Percentiles rank a stretch among this genome's conserved stretches.
phyloP scores from a whole-genome alignment of 257 asterid species.

The Solanum medicagineum region DNA sequence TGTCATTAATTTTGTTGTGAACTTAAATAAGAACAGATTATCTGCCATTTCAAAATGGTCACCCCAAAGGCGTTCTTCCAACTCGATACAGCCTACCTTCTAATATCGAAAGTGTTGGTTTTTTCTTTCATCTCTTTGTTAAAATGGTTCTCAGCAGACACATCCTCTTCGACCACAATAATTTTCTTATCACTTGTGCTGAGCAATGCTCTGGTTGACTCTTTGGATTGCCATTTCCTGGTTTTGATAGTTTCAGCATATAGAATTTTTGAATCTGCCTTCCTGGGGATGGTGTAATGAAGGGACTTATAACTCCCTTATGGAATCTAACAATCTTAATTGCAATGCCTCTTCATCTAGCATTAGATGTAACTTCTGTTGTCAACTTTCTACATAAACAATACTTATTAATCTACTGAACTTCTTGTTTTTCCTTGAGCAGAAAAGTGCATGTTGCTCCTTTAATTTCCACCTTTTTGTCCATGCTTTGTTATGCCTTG shows the following conservation, averaged over 20 bases:
- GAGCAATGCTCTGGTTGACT: not conserved
- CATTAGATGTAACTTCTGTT: not conserved
- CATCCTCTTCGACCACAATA: not conserved
- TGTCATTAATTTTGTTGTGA: not conserved
- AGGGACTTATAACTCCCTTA: not conserved
- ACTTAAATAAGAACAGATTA: not conserved
- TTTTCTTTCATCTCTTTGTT: not conserved
- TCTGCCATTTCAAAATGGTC: not conserved
- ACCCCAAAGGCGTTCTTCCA: not conserved
- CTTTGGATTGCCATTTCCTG: not conserved
- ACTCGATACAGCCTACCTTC: not conserved
- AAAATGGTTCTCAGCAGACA: not conserved
- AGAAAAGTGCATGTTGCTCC: not conserved
- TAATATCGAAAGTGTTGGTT: not conserved
- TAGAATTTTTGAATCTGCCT: not conserved
- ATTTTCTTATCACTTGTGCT: not conserved
- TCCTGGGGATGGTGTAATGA: not conserved
- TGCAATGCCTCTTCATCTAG: not conserved
- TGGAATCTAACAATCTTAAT: not conserved
- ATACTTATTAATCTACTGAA: not conserved
- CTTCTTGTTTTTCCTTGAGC: not conserved
- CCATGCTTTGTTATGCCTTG: not conserved
- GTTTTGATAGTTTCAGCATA: not conserved
- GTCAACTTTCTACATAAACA: not conserved
- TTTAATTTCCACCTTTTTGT: not conserved